Evolutionary conservation across 176 grass and related monocot species (phyloP), one percentile per base, ranked within the genome.

Genomic region (Pontederia crassipes): DNA sequence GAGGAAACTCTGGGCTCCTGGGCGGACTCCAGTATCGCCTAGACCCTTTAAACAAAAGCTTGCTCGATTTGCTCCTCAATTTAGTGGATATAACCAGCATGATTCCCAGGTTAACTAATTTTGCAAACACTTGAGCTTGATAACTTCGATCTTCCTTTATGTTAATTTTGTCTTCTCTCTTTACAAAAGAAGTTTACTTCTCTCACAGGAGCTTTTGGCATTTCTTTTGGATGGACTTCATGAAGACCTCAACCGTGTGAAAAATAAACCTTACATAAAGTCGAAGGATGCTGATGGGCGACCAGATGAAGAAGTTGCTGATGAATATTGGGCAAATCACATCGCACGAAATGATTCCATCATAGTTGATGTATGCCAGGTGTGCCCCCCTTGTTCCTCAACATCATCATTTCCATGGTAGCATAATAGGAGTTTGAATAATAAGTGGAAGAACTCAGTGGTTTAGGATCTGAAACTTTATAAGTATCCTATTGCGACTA

Each of bases 351-450:
- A 98, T 52, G 74, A 98, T 92, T 98, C 94, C 52, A 98, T 98
- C 29, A 93, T 98, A 73, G 94, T 98, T 81, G 94, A 98, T 62
- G 94, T 98, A 59, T 98, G 94, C 79, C 94, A 98, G 88, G 94
- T 95, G 32, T 40, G 1, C 6, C 32, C 6, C 32, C 32, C 32
- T 40, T 4, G 6, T 7, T 40, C 32, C 32, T 40, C 32, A 40
- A 40, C 6, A 40, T 40, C 32, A 40, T 40, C 6, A 7, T 40
- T 40, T 40, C 32, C 32, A 7, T 40, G 32, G 32, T 40, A 40
- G 32, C 32, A 40, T 40, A 40, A 40, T 40, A 40, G 2, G 32
- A 40, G 6, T 40, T 40, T 40, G 32, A 40, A 40, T 40, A 40
- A 7, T 3, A 40, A 40, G 4, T 7, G 6, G 6, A 40, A 40